Conservation (phyloP, 2,329 filamentous ascomycete genomes). For the Claviceps quebecensis region DNA sequence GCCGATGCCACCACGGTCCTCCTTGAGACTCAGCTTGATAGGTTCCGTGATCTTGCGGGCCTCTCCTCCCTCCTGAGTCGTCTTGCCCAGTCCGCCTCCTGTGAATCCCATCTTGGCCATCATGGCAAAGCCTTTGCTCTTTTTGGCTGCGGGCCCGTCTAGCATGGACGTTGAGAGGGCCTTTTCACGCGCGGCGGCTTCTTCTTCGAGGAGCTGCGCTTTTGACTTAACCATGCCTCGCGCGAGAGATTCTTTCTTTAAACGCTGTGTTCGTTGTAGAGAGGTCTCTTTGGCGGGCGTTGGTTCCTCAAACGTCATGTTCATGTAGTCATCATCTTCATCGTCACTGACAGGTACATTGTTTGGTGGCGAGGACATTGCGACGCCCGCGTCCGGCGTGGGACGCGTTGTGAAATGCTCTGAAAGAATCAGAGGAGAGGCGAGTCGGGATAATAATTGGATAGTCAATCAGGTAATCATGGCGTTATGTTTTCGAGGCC, state of each 20-base stretch:
- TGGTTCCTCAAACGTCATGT: constrained; percentile 71
- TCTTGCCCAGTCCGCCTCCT: constrained; percentile 56
- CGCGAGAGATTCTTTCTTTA: constrained; percentile 51
- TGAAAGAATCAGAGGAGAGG: neutral
- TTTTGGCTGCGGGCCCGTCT: constrained; percentile 36
- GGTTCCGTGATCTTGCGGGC: constrained; percentile 44
- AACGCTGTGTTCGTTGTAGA: constrained; percentile 37
- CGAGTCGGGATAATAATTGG: neutral
- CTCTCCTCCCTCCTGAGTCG: constrained; percentile 31
- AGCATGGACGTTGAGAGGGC: constrained; percentile 65
- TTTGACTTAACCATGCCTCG: constrained; percentile 64
- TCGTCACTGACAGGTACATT: constrained; percentile 5
- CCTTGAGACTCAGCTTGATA: constrained; percentile 61
- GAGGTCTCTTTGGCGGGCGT: constrained; percentile 39
- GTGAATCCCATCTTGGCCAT: constrained; percentile 94
- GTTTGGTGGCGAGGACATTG: constrained; percentile 1
- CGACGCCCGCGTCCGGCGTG: neutral
- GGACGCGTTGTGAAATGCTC: neutral
- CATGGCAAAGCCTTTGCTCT: constrained; percentile 85
- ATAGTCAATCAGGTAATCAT: too few relatives aligned
- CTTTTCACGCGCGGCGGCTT: constrained; percentile 55
- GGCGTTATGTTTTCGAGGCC: too few relatives aligned
- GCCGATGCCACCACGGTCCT: constrained; percentile 71
- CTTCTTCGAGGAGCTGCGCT: constrained; percentile 64
- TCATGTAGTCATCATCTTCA: constrained; percentile 85